phyloP scores from a whole-genome alignment of 129 eudicot species.

The Centaurea solstitialis region DNA sequence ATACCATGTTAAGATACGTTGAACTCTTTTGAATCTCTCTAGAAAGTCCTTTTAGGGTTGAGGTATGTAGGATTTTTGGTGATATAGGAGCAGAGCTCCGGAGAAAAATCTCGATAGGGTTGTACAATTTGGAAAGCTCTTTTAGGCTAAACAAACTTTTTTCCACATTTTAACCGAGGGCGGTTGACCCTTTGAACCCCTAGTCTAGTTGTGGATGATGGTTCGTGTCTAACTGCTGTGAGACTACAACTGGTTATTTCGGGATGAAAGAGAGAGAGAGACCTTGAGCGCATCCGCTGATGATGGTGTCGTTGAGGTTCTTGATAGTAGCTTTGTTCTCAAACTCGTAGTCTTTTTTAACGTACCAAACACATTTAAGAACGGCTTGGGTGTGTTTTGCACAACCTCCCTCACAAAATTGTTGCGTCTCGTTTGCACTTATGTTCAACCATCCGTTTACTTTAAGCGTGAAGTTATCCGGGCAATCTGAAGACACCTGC shows the following conservation, averaged over 20 bases:
- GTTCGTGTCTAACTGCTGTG: not conserved
- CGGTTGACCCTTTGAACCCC: not conserved
- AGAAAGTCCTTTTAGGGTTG: not conserved
- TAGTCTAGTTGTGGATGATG: not conserved
- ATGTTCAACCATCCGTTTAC: constrained; percentile 47
- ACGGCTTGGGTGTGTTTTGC: constrained; percentile 44
- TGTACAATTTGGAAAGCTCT: not conserved
- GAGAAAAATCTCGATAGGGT: not conserved
- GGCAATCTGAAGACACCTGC: constrained; percentile 33
- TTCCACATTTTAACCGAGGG: not conserved
- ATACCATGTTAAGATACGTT: not conserved
- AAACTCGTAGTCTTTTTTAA: constrained; percentile 38
- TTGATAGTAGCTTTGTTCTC: constrained; percentile 45
- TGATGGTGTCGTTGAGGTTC: constrained; percentile 40
- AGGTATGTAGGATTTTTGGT: not conserved
- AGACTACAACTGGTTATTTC: not conserved
- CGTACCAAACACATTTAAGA: constrained; percentile 41
- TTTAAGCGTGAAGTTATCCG: constrained; percentile 19
- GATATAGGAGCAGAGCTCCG: not conserved
- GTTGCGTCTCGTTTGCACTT: constrained; percentile 17
- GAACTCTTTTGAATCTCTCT: not conserved
- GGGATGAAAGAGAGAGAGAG: not conserved
- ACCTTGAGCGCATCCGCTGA: constrained; percentile 47
- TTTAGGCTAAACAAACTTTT: no score
- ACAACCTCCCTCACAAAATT: constrained; percentile 51